Base-by-base conservation (phyloP, 2,329 filamentous ascomycete genomes). In the Claviceps digitariae region DNA sequence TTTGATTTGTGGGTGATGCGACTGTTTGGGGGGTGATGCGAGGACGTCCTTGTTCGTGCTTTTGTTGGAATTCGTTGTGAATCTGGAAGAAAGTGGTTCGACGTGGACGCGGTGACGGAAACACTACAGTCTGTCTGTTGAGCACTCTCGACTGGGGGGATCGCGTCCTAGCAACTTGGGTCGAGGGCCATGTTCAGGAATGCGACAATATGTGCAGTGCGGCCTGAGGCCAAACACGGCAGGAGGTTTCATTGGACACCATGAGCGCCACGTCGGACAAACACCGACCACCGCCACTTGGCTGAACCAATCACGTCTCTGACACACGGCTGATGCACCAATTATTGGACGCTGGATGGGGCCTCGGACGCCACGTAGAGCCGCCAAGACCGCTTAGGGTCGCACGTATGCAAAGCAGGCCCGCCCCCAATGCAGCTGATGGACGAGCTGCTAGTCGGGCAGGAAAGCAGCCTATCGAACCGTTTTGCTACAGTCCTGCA, bases 151-250 rank as follows among this genome's bases (percentile, higher is more conserved):
- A 2, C 21, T 21, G 41, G 50, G 50, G 57, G 57, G 54, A 53
- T 29, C 21, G 36, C 55, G 53, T 51, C 52, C 55, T 58, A 57
- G 57, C 57, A 57, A 58, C 55, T 54, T 56, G 43, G 12, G 17
- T 38, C 46, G n/a, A 29, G 21, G 46, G 4, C 48, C 20, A 20
- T 40, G 49, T 46, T 38, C 23, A 40, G 36, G 27, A 20, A 38
- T 38, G 27, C 47, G 25, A 29, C 8, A 49, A 20, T 17, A n/a
- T 17, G 47, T 29, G 55, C 53, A 46, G 9, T 47, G 51, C 15
- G 52, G 60, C 59, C 60, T 60, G 49, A 58, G 60, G 60, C 57
- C 40, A 15, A 23, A n/a, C 10, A 4, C 0, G 5, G 0, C 12
- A 13, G 2, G 3, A 20, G 3, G n/a, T 27, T 7, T 53, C 21